Base-by-base conservation (phyloP, 2,329 filamentous ascomycete species). In the Sordariomycetes sp. region DNA sequence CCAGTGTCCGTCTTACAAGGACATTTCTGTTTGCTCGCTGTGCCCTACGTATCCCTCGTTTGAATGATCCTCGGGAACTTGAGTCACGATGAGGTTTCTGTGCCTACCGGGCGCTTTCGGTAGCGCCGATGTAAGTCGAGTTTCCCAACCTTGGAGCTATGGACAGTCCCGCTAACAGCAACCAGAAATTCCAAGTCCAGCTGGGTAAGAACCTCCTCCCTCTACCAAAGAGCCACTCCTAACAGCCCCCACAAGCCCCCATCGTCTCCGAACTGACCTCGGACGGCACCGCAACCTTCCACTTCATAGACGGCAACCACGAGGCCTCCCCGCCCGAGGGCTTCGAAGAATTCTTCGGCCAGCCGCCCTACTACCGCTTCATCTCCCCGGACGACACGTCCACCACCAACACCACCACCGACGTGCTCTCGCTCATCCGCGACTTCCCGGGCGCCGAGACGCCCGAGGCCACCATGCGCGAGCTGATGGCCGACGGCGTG, bases 101-200 rank as follows among this genome's bases (percentile, higher is more conserved):
- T 83, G 80, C 65, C 72, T 83, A 10, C 80, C 80, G 37, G 80
- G 80, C 61, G 78, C 80, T 24, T 83, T 79, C 65, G 80, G 80
- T 58, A 83, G 78, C 69, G 76, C 79, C 55, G 74, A 76, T 63
- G 78, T 79, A 68, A 70, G 76, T 69, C 56, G 37, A 52, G 55
- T 43, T 46, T 50, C 16, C 5, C n/a, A 20, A 24, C 16, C 25
- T 24, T 40, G 40, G 53, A 52, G 20, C 46, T 61, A 56, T 58
- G 59, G 1, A 18, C 14, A 7, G 3, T 32, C 51, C 59, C 37
- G 14, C 37, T 43, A 43, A 43, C 14, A n/a, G 14, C 18, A 43
- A 14, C 14, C 58, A 82, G 79, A 80, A 81, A 71, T 82, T 82
- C 63, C 72, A 80, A 64, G 75, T 80, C 20, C 79, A 82, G 62